These are phyloP conservation scores for Camelina laxa DNA, from an alignment of 345 rosid species.

Conservation along the genomic window DNA sequence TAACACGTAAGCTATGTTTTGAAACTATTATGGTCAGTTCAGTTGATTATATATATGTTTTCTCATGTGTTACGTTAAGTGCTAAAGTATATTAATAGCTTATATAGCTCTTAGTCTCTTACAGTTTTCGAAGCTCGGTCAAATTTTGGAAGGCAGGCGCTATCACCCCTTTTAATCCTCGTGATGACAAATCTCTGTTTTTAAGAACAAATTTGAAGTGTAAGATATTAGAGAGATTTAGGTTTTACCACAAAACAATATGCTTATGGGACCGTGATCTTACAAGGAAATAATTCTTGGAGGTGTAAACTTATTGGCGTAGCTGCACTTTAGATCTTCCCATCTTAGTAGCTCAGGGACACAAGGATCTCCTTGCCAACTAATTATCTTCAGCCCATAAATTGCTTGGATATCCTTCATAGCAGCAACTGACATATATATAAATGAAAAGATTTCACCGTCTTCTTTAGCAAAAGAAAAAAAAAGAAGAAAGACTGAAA, in stretches of 20 bases:
- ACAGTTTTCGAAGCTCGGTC: conserved; percentile 43
- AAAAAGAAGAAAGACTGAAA: no score
- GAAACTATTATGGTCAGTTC: no score
- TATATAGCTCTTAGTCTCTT: neutral
- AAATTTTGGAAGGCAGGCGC: conserved; percentile 34
- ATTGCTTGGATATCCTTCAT: conserved; percentile 38
- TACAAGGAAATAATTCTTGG: conserved; percentile 52
- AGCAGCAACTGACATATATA: conserved; percentile 17
- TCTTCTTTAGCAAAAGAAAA: no score
- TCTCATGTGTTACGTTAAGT: neutral
- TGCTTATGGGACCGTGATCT: neutral
- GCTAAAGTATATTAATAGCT: no score
- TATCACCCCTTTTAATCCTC: conserved; percentile 46
- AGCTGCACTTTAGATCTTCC: conserved; percentile 54
- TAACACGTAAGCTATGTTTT: no score
- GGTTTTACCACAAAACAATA: neutral
- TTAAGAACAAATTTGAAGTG: neutral
- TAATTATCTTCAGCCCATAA: conserved; percentile 44
- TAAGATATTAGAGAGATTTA: neutral
- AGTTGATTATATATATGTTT: neutral
- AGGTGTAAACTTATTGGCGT: conserved; percentile 24
- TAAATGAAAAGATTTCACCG: neutral
- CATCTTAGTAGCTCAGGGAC: conserved; percentile 35
- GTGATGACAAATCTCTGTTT: conserved; percentile 48
- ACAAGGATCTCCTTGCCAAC: conserved; percentile 68